Conservation (phyloP, 331 rosid species). For the Telfairia occidentalis region DNA sequence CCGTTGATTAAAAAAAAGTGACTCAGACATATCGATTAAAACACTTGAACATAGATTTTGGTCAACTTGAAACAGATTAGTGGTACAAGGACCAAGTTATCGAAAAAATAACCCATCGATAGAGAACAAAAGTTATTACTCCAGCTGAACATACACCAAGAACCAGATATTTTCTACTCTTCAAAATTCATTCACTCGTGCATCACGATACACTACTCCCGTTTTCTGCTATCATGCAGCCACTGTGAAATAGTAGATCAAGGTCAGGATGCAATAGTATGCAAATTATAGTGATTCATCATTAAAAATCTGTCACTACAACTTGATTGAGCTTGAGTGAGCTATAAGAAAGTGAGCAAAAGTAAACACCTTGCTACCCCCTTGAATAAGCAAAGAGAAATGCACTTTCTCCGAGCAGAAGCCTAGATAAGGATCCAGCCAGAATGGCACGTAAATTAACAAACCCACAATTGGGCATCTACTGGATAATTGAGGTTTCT, state of each 20-base stretch:
- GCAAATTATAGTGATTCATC: constrained; percentile 10
- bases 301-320: constrained; percentile 4
- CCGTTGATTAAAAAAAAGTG: background rate
- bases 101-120: background rate
- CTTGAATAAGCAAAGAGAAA: constrained; percentile 2
- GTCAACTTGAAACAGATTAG: background rate
- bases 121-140: background rate
- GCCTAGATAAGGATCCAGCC: background rate
- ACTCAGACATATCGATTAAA: background rate
- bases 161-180: background rate
- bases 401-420: constrained; percentile 3
- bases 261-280: background rate
- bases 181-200: background rate
- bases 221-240: background rate
- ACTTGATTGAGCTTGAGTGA: constrained; percentile 7
- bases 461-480: background rate
- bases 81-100: background rate
- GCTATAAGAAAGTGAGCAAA: constrained; percentile 11
- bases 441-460: constrained; percentile 1
- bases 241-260: background rate
- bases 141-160: background rate
- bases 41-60: background rate
- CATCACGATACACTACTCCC: background rate
- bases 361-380: constrained; percentile 1
- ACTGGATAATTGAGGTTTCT: constrained; percentile 38